phyloP scores from a whole-genome alignment of 352 stramenopile genomes.

The Globisporangium solare region DNA sequence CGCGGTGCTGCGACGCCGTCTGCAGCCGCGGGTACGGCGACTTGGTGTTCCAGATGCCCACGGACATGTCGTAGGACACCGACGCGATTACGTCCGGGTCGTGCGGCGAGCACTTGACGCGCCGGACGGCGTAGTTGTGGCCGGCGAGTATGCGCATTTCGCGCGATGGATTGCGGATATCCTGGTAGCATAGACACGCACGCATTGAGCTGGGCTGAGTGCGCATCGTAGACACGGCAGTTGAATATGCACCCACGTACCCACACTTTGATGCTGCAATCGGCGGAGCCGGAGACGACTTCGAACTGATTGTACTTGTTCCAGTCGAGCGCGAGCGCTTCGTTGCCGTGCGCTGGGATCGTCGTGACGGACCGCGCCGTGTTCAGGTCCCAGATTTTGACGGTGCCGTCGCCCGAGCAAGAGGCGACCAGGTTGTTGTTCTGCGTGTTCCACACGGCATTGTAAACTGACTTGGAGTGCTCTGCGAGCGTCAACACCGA shows the following conservation, averaged over 20 bases:
- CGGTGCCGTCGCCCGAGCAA: slow-evolving; percentile 65
- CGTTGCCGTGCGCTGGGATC: slow-evolving; percentile 72
- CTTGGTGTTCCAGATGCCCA: slow-evolving; percentile 85
- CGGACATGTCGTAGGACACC: slow-evolving; percentile 90
- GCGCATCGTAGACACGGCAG: neutral
- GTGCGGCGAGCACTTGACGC: slow-evolving; percentile 85
- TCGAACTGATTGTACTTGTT: slow-evolving; percentile 92
- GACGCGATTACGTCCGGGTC: slow-evolving; percentile 75
- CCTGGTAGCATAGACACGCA: slow-evolving; percentile 25
- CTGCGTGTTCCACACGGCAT: slow-evolving; percentile 83
- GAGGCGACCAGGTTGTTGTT: slow-evolving; percentile 63
- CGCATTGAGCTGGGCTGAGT: neutral
- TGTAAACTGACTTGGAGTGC: slow-evolving; percentile 78
- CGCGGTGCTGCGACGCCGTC: slow-evolving; percentile 71
- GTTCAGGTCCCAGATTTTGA: slow-evolving; percentile 84
- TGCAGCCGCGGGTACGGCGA: slow-evolving; percentile 74
- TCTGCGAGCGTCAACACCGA: slow-evolving; percentile 76
- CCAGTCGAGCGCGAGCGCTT: slow-evolving; percentile 88
- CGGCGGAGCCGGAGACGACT: slow-evolving; percentile 80
- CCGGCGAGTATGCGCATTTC: slow-evolving; percentile 69
- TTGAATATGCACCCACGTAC: slow-evolving; percentile 19
- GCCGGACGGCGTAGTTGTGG: slow-evolving; percentile 81
- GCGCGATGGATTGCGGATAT: slow-evolving; percentile 66
- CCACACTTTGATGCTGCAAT: slow-evolving; percentile 84
- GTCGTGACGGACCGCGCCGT: slow-evolving; percentile 41